Evolutionary conservation across 805 yeast genomes (phyloP).

Genomic region (Danielia oregonensis): DNA sequence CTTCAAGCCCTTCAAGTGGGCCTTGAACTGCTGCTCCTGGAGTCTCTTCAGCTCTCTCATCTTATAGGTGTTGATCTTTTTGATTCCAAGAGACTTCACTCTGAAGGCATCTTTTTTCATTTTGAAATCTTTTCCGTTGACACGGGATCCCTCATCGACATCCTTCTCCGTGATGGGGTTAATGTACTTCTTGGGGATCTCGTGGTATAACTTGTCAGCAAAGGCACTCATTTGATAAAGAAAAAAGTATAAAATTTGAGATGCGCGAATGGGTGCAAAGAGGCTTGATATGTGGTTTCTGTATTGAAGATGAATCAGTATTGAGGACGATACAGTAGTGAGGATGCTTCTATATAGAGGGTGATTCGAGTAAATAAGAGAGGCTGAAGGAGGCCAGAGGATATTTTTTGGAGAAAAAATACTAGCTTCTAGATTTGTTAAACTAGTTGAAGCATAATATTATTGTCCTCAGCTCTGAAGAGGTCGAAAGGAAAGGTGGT

Average conservation of each 20-base stretch:
- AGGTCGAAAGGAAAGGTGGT: no score
- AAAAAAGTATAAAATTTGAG: not conserved
- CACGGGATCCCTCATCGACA: constrained; percentile 45
- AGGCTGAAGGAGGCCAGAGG: no score
- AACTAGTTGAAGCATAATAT: no score
- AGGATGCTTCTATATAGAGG: no score
- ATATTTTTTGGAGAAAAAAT: no score
- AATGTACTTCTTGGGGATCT: constrained; percentile 33
- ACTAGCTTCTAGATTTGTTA: no score
- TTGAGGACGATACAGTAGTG: no score
- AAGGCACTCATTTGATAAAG: constrained; percentile 25
- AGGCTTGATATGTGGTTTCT: no score
- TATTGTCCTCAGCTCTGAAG: no score
- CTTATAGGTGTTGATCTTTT: constrained; percentile 51
- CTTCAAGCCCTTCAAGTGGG: constrained; percentile 66
- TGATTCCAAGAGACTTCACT: constrained; percentile 57
- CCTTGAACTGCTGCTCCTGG: constrained; percentile 64
- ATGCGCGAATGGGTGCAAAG: not conserved
- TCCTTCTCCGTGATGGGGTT: constrained; percentile 32
- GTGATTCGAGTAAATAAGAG: no score
- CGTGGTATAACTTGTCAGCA: constrained; percentile 24
- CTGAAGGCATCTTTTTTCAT: constrained; percentile 64
- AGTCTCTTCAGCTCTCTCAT: constrained; percentile 62
- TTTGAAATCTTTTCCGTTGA: constrained; percentile 75
- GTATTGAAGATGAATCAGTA: no score